Base-by-base conservation (phyloP, 225 moss, liverwort and hornwort genomes). In the Physcomitrium patens region DNA sequence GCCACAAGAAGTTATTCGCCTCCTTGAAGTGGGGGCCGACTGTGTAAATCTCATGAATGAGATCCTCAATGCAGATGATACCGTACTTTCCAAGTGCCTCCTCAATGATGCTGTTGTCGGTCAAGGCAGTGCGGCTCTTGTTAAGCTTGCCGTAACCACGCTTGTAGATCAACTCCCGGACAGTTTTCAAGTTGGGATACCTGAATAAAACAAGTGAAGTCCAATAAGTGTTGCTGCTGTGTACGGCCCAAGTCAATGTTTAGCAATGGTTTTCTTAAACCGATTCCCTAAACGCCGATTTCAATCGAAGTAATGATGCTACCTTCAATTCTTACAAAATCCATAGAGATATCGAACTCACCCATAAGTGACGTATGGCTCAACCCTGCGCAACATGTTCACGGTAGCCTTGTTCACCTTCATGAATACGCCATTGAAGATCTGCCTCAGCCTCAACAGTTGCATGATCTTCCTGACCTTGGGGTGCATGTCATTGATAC, bases 371-470 rank as follows among this genome's bases (percentile, higher is more conserved):
- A 95, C 94, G 55, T 95, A 92, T 0, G 94, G 94, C 79, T 95
- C 94, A 55, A 95, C 94, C 71, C 94, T 87, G 72, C 89, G 88
- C 67, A 93, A 67, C 91, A 93, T 93, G 64, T 91, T 93, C 78
- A 93, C 87, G 13, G 93, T 93, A 12, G 93, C 93, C 89, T 93
- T 93, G 79, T 93, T 93, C 53, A 91, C 93, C 86, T 93, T 93
- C 93, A 93, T 95, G 84, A 95, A 92, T 65, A 95, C 94, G 17
- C 94, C 92, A 51, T 94, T 94, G 74, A 94, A 94, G 47, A 94
- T 92, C 78, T 85, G 94, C 45, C 92, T 84, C 63, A 94, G 73
- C 65, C 92, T 90, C 70, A 94, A 74, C 14, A 92, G 63, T 84
- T 92, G 91, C 89, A 92, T 83, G 74, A 92, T 92, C 63, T 89